A percentile compares a stretch with the other conserved stretches of the same genome.
Conservation (phyloP, 225 moss, liverwort and hornwort species). For the Rhytidiadelphus loreus region DNA sequence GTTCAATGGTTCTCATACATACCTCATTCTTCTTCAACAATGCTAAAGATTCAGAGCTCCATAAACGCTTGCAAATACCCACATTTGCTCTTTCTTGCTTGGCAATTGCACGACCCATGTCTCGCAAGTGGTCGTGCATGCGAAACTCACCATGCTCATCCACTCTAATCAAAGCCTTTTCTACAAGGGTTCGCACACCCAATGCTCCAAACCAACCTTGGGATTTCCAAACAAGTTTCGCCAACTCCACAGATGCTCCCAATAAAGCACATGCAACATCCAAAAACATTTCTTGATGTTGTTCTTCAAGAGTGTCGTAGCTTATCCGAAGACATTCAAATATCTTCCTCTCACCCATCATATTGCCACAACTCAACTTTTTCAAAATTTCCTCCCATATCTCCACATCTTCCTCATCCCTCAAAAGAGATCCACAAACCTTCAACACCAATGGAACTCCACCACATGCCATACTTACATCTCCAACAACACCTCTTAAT, state of each 20-base stretch:
- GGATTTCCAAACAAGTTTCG: neutral
- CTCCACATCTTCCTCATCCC: neutral
- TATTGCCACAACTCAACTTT: neutral
- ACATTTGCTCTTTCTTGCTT: neutral
- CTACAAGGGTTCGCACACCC: accelerated
- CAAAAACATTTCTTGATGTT: neutral
- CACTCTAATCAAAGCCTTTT: neutral
- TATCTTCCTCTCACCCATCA: neutral
- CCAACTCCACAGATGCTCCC: neutral
- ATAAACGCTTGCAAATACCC: neutral
- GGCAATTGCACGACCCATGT: neutral
- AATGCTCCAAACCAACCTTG: neutral
- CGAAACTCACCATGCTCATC: accelerated
- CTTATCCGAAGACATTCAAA: neutral
- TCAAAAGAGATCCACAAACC: neutral
- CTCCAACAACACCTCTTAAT: neutral
- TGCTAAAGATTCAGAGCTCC: neutral
- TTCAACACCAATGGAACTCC: neutral
- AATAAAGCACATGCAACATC: neutral
- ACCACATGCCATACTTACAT: neutral
- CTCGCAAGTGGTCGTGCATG: neutral
- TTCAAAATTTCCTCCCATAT: neutral
- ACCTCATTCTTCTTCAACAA: neutral
- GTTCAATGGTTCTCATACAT: neutral
- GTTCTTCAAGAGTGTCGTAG: neutral